A percentile compares a stretch with the other conserved stretches of the same genome.
phyloP scores from a whole-genome alignment of 306 rosid species.

The Gillenia trifoliata region DNA sequence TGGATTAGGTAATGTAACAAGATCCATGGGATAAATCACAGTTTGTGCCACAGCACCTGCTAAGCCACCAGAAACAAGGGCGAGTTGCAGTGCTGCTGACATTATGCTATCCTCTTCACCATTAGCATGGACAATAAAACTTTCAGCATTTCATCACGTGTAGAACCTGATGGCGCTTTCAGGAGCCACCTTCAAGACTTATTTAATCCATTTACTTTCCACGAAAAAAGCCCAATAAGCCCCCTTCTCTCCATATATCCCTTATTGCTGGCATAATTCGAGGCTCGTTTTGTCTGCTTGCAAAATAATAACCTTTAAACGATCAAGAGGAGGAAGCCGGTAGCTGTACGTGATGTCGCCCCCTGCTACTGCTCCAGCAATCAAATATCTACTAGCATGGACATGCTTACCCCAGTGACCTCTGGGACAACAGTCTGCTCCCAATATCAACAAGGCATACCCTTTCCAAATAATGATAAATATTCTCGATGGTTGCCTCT shows the following conservation, averaged over 20 bases:
- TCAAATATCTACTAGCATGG: slow-evolving; percentile 73
- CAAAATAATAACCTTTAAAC: slow-evolving; percentile 71
- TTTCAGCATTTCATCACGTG: slow-evolving; percentile 64
- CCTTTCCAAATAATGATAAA: slow-evolving; percentile 80
- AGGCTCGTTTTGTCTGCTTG: slow-evolving; percentile 71
- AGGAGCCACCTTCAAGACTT: slow-evolving; percentile 82
- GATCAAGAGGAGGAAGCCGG: slow-evolving; percentile 93
- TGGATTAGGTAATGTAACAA: slow-evolving; percentile 73
- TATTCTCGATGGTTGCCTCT: slow-evolving; percentile 84
- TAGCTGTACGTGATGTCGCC: slow-evolving; percentile 75
- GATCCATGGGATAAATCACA: slow-evolving; percentile 82
- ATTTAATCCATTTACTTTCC: slow-evolving; percentile 87
- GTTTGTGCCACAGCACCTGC: slow-evolving; percentile 94
- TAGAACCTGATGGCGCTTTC: slow-evolving; percentile 86
- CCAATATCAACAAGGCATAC: slow-evolving; percentile 87
- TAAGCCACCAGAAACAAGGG: slow-evolving; percentile 73
- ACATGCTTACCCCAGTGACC: slow-evolving; percentile 67
- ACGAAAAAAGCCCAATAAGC: slow-evolving; percentile 66
- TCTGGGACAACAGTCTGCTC: slow-evolving; percentile 73
- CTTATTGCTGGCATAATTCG: slow-evolving; percentile 63
- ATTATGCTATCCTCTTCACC: slow-evolving; percentile 44
- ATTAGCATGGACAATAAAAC: slow-evolving; percentile 37
- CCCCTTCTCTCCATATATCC: slow-evolving; percentile 58
- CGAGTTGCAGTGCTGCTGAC: slow-evolving; percentile 54
- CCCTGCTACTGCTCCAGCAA: slow-evolving; percentile 92